Evolutionary conservation across 2,329 filamentous ascomycete genomes (phyloP), one percentile per base, ranked within the genome.

Genomic region (Monosporascus sp.): DNA sequence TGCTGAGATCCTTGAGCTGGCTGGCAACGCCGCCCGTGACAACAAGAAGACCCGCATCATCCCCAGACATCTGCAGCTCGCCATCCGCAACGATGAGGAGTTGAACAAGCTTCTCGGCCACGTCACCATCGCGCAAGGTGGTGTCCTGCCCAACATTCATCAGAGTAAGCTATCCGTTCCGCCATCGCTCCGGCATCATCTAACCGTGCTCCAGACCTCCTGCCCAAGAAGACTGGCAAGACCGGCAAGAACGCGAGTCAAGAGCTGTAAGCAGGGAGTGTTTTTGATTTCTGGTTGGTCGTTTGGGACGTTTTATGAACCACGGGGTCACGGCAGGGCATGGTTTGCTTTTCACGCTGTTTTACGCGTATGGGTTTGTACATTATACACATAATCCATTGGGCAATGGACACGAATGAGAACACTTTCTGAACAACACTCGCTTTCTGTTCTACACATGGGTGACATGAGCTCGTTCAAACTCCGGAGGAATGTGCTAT

Each of bases 41-140:
- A 97, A 97, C 87, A 99, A 99, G 90, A 97, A 97, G 89, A 99
- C 93, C 62, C 92, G 94, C 88, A 99, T 99, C 80, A 99, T 97
- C 58, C 94, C 94, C 62, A 91, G 94, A 77, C 94, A 99, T 78
- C 86, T 99, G 48, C 94, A 99, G 82, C 90, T 99, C 67, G 94
- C 94, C 77, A 99, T 99, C 81, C 88, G 94, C 71, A 97, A 97
- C 80, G 93, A 97, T 76, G 93, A 97, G 85, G 94, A 99, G 79
- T 77, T 97, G 89, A 97, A 97, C 89, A 97, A 96, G 85, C 87
- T 96, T 59, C 83, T 96, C 62, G 92, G 92, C 54, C 90, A 96
- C 74, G 91, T 96, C 77, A 97, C 91, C 73, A 96, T 96, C 69
- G 91, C 92, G 74, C 92, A 96, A 79, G 91, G 90, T 81, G 90